phyloP scores from a whole-genome alignment of 2,329 filamentous ascomycete species.

The Beauveria varroae region DNA sequence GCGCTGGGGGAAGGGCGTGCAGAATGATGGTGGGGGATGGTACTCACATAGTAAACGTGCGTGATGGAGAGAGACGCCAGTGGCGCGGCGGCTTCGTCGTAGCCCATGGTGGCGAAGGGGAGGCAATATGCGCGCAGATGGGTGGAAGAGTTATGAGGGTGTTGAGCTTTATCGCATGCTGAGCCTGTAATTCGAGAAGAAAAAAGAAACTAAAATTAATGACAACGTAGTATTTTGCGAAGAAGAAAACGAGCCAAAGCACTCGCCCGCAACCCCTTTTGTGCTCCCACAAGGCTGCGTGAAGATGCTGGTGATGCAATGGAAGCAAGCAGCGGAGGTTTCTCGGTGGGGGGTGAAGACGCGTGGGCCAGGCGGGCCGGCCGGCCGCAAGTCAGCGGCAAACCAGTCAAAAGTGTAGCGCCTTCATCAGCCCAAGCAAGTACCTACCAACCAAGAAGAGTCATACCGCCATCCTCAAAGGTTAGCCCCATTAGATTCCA shows the following conservation, averaged over 20 bases:
- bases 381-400: neutral
- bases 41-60: slow-evolving; percentile 84
- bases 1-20: neutral
- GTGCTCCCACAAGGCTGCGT: neutral
- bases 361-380: too few species aligned
- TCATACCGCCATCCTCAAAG: neutral
- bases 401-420: neutral
- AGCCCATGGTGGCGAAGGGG: neutral
- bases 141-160: neutral
- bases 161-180: neutral
- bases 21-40: too few species aligned
- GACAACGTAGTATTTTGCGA: neutral
- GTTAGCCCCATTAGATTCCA: neutral
- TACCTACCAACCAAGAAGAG: neutral
- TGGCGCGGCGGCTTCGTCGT: slow-evolving; percentile 29
- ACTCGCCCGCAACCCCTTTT: neutral
- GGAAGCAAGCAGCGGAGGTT: neutral
- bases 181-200: neutral
- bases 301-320: neutral
- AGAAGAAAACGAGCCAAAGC: neutral
- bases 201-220: neutral
- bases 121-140: too few species aligned
- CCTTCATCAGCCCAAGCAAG: neutral
- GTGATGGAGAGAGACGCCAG: slow-evolving; percentile 89
- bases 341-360: neutral